Evolutionary conservation across 768 basidiomycete genomes (phyloP), one percentile per base, ranked within the genome.

Genomic region (Naganishia kalamii): DNA sequence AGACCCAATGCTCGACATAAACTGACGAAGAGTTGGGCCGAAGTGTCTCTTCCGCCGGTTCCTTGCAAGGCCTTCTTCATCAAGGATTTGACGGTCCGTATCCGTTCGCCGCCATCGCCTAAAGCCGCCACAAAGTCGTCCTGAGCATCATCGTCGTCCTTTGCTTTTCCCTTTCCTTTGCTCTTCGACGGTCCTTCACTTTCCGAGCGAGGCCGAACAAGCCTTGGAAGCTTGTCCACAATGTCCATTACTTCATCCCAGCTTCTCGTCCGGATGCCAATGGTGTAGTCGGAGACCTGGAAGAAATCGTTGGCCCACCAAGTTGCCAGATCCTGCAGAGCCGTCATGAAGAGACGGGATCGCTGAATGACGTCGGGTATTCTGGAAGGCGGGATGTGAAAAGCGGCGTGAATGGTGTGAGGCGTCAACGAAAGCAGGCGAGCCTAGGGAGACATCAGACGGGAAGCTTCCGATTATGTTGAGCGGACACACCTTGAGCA

Each of bases 51-150:
- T 25, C 86, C 88, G 7, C 93, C 96, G 65, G 79, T 82, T 62
- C 83, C 84, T 83, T 88, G 86, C 21, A 97, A 79, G 0, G 86
- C 88, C 74, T 93, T 91, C 74, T 96, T 97, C 89, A 93, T 92
- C 41, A 97, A 81, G 69, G 90, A 92, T 74, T 93, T 92, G 15
- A 83, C 81, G 57, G 86, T 87, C 49, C 87, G 82, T 30, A 96
- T 84, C 2, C 81, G 73, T 77, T 94, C 93, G 40, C 82, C 82
- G 11, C 85, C 85, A 33, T 74, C 72, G 35, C 77, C 74, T 23
- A 74, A 57, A 21, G 67, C 65, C 40, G 73, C 69, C 23, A 74
- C 33, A 37, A 65, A 62, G 13, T 62, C 65, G 4, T 41, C 67
- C 6, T 47, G 37, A 65, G 19, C 81, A 65, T 84, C 78, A 13